A percentile compares a stretch with the other conserved stretches of the same genome.
phyloP scores from a whole-genome alignment of 1,284 basidiomycete genomes.

The Cutaneotrichosporon sp. region DNA sequence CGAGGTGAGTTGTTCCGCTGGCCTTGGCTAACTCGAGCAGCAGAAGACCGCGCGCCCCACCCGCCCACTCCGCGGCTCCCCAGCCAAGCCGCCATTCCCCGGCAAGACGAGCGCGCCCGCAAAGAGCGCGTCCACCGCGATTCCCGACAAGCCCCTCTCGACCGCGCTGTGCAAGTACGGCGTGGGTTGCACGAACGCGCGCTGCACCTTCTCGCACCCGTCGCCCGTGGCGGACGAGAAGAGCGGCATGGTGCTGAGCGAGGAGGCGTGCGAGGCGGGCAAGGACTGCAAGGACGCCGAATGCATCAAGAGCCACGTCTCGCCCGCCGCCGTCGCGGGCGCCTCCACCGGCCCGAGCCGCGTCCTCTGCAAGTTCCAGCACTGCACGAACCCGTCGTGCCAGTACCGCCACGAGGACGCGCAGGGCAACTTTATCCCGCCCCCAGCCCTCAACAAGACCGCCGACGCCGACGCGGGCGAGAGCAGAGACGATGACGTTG shows the following conservation, averaged over 20 bases:
- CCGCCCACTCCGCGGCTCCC: slow-evolving; percentile 15
- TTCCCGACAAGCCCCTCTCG: slow-evolving; percentile 54
- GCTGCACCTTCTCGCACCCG: slow-evolving; percentile 86
- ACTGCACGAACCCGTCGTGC: slow-evolving; percentile 54
- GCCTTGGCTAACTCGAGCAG: slow-evolving; percentile 7
- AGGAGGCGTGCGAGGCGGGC: slow-evolving; percentile 77
- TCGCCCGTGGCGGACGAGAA: slow-evolving; percentile 90
- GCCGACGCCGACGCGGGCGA: neutral
- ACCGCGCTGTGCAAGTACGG: slow-evolving; percentile 78
- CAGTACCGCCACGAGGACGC: slow-evolving; percentile 53
- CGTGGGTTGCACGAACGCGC: slow-evolving; percentile 81
- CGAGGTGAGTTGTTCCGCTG: slow-evolving; percentile 30
- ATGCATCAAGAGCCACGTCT: slow-evolving; percentile 84
- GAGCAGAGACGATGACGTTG: slow-evolving; percentile 25
- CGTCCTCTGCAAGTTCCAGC: slow-evolving; percentile 52
- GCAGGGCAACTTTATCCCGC: slow-evolving; percentile 51
- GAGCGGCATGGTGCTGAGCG: slow-evolving; percentile 84
- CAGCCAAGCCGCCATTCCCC: neutral
- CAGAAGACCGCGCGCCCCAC: slow-evolving; percentile 18
- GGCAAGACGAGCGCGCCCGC: slow-evolving; percentile 2
- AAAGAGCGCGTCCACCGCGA: slow-evolving; percentile 29
- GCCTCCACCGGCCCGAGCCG: slow-evolving; percentile 44
- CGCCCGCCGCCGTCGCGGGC: slow-evolving; percentile 70
- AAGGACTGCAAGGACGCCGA: slow-evolving; percentile 85
- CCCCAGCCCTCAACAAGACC: slow-evolving; percentile 45